A percentile compares a stretch with the other conserved stretches of the same genome.
Evolutionary conservation across 139 green algal genomes (phyloP).

Genomic region (Chlamydomonas urium): DNA sequence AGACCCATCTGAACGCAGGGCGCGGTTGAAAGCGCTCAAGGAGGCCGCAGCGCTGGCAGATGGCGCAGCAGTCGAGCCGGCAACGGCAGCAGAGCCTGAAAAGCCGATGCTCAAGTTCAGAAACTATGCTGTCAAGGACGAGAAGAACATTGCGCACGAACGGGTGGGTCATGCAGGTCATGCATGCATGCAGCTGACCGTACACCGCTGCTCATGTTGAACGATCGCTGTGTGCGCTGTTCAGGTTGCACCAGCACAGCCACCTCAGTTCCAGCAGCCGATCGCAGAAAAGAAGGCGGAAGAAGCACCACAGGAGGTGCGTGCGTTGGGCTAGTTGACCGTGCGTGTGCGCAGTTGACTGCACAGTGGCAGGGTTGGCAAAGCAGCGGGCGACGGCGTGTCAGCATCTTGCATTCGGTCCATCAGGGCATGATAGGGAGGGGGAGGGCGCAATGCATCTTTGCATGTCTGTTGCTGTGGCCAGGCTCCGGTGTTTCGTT

Average conservation of each 20-base stretch:
- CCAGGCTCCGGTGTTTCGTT: too few species aligned
- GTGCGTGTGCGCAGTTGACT: background rate
- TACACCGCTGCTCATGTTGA: background rate
- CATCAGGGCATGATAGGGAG: too few species aligned
- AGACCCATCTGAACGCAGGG: constrained; percentile 29
- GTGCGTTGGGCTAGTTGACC: background rate
- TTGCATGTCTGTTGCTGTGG: too few species aligned
- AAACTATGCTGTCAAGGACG: constrained; percentile 69
- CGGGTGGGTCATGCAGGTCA: constrained; percentile 25
- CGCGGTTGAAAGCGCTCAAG: constrained; percentile 47
- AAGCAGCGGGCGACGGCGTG: too few species aligned
- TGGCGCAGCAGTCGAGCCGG: constrained; percentile 2
- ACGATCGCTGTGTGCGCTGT: background rate
- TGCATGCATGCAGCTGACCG: constrained; percentile 7
- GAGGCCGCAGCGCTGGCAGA: constrained; percentile 25
- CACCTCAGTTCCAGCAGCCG: constrained; percentile 58
- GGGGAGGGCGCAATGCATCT: too few species aligned
- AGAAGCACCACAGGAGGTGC: constrained; percentile 49
- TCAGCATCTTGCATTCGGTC: too few species aligned
- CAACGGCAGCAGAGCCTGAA: constrained; percentile 17
- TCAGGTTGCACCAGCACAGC: constrained; percentile 55
- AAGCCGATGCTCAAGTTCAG: constrained; percentile 73
- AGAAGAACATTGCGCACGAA: constrained; percentile 70
- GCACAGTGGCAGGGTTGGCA: too few species aligned
- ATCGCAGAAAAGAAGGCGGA: constrained; percentile 49